These are phyloP conservation scores for Capronia epimyces DNA, from an alignment of 2,329 filamentous ascomycete species.

Conservation along the genomic window DNA sequence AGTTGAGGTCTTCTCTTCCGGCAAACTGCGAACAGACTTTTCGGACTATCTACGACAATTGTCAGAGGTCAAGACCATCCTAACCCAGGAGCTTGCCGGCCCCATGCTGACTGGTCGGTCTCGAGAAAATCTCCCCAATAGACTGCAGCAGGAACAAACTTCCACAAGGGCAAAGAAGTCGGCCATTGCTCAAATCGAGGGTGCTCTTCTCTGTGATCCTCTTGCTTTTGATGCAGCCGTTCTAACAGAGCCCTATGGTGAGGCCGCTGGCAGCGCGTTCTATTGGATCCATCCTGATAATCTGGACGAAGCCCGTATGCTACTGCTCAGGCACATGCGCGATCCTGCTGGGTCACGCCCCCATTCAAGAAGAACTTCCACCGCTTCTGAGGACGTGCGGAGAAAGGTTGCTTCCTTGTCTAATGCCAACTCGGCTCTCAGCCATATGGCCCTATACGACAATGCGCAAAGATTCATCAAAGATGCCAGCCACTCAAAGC, in stretches of 20 bases:
- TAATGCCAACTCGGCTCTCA: slow-evolving; percentile 29
- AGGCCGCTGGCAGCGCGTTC: slow-evolving; percentile 42
- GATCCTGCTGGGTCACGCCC: slow-evolving; percentile 29
- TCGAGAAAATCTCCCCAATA: background rate
- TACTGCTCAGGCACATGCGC: slow-evolving; percentile 47
- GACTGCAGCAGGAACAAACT: slow-evolving; percentile 8
- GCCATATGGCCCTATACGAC: slow-evolving; percentile 45
- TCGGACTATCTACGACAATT: slow-evolving; percentile 24
- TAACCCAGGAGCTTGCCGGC: slow-evolving; percentile 19
- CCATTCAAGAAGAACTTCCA: slow-evolving; percentile 14
- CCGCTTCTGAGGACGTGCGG: slow-evolving; percentile 25
- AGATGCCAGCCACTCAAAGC: slow-evolving; percentile 19
- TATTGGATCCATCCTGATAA: slow-evolving; percentile 54
- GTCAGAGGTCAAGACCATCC: slow-evolving; percentile 15
- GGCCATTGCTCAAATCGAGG: slow-evolving; percentile 33
- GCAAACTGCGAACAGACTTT: slow-evolving; percentile 24
- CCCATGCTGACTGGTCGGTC: slow-evolving; percentile 20
- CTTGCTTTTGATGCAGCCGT: slow-evolving; percentile 49
- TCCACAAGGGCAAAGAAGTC: slow-evolving; percentile 17
- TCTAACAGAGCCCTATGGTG: slow-evolving; percentile 44
- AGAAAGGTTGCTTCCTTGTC: background rate
- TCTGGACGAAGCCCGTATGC: slow-evolving; percentile 49
- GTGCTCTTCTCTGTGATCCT: slow-evolving; percentile 37
- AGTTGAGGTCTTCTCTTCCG: slow-evolving; percentile 53
- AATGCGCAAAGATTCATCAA: slow-evolving; percentile 43